phyloP scores from a whole-genome alignment of 169 alveolate species.

The Eimeria tenella region DNA sequence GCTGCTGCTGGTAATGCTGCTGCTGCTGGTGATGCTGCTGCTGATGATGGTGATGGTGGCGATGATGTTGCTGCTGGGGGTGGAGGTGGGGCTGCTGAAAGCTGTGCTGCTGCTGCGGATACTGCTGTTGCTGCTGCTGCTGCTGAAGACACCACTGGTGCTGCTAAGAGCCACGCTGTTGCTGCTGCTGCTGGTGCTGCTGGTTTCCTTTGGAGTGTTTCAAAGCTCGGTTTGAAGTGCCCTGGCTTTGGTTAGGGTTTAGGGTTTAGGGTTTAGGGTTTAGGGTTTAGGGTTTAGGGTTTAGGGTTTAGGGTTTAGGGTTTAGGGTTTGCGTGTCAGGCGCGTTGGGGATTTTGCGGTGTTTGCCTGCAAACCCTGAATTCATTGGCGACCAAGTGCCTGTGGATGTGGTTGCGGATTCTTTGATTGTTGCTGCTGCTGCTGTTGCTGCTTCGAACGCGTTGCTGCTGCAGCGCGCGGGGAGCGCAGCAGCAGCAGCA shows the following conservation, averaged over 20 bases:
- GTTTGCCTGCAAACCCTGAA: constrained; percentile 47
- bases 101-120: no score
- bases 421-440: constrained; percentile 41
- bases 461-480: constrained; percentile 23
- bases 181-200: no score
- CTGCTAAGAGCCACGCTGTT: no score
- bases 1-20: no score
- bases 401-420: constrained; percentile 50
- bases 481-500: constrained; percentile 3
- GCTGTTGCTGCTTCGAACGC: constrained; percentile 68
- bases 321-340: constrained; percentile 23
- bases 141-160: no score
- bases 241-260: not conserved
- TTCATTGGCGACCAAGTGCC: constrained; percentile 72
- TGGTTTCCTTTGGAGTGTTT: no score
- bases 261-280: constrained; percentile 52
- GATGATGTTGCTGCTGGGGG: no score
- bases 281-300: constrained; percentile 26
- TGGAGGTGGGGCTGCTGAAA: no score
- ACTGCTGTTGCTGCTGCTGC: not conserved
- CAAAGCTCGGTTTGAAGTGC: no score
- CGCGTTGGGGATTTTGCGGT: constrained; percentile 60
- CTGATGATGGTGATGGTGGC: no score
- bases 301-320: constrained; percentile 50
- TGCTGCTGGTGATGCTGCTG: no score